These are phyloP conservation scores for Falciphora oryzae DNA, from an alignment of 2,329 filamentous ascomycete species.

Conservation along the genomic window DNA sequence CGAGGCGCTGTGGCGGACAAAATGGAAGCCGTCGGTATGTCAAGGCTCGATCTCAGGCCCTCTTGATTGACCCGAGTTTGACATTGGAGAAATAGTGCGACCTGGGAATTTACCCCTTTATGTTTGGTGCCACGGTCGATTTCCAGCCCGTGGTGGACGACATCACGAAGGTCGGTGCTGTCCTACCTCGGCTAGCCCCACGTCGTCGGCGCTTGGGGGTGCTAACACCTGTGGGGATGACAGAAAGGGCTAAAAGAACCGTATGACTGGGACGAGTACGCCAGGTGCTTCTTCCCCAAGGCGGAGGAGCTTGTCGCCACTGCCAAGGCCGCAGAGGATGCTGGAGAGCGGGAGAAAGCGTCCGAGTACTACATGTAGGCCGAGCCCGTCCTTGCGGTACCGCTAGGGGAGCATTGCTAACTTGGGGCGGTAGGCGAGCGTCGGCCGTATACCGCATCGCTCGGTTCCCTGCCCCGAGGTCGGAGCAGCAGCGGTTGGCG, in stretches of 20 bases:
- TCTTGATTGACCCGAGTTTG: too few species aligned
- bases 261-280: slow-evolving; percentile 30
- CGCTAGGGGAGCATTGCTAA: background rate
- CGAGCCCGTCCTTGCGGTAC: background rate
- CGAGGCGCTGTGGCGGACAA: slow-evolving; percentile 3
- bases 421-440: slow-evolving; percentile 17
- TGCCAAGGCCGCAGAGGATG: background rate
- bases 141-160: slow-evolving; percentile 1
- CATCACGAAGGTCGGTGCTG: background rate
- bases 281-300: slow-evolving; percentile 26
- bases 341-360: slow-evolving; percentile 22
- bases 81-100: background rate
- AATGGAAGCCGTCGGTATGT: background rate
- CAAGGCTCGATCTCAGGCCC: too few species aligned
- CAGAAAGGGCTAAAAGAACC: slow-evolving; percentile 3
- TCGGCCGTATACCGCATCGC: slow-evolving; percentile 29
- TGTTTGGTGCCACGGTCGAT: background rate
- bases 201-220: too few species aligned
- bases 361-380: slow-evolving; percentile 27
- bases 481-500: slow-evolving; percentile 22
- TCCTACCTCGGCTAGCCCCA: too few species aligned
- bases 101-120: background rate
- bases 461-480: slow-evolving; percentile 28
- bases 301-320: slow-evolving; percentile 22
- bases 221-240: background rate